A percentile compares a stretch with the other conserved stretches of the same genome.
phyloP scores from a whole-genome alignment of 108 stramenopile genomes.

The Nannochloropsis salina region DNA sequence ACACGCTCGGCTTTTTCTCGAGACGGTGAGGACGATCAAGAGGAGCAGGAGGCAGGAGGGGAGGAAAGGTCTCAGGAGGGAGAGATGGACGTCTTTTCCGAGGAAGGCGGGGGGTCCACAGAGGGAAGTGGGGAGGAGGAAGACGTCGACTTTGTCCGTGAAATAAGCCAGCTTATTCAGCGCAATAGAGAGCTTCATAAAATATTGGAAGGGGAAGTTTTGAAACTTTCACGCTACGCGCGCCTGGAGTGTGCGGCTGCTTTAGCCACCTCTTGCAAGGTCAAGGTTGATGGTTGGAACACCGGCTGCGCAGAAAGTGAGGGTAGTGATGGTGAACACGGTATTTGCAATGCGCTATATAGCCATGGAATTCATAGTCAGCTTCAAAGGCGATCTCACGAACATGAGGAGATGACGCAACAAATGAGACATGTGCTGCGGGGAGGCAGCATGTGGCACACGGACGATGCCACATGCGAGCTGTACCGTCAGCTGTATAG shows the following conservation, averaged over 20 bases:
- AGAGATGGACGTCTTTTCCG: not conserved
- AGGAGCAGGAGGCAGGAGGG: not conserved
- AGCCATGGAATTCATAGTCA: not conserved
- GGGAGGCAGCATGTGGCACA: not conserved
- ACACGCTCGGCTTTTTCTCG: conserved; percentile 16
- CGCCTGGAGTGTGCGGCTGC: not conserved
- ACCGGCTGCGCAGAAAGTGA: not conserved
- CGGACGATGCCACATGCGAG: conserved; percentile 16
- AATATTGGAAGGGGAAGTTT: not conserved
- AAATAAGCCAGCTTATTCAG: not conserved
- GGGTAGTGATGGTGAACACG: not conserved
- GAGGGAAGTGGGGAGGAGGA: not conserved
- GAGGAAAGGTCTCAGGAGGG: conserved; percentile 1
- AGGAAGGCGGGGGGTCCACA: not conserved
- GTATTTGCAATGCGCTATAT: not conserved
- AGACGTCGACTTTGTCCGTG: not conserved
- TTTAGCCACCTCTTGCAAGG: not conserved
- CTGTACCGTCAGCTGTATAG: not conserved
- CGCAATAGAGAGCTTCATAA: not conserved
- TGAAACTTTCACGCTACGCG: not conserved
- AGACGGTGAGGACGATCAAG: not conserved
- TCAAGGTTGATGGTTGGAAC: too few species aligned
- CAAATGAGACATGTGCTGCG: not conserved
- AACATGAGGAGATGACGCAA: not conserved
- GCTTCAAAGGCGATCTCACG: not conserved